Base-by-base conservation (phyloP, 164 flowering plant species). In the Buxus sempervirens region DNA sequence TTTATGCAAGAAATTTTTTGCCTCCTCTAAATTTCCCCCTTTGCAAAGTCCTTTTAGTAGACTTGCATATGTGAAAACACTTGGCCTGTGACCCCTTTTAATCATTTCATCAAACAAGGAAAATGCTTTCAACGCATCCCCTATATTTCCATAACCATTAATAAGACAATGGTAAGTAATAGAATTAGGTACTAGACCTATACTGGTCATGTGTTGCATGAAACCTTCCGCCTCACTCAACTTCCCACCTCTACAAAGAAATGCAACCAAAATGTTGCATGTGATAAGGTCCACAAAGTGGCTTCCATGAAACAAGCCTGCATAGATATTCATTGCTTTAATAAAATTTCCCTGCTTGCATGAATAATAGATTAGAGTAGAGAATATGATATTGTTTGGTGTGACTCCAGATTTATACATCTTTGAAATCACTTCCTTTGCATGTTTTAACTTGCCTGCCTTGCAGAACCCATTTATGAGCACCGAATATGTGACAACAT, bases 1-100 rank as follows among this genome's bases (percentile, higher is more conserved):
- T 41, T 73, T 67, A 56, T 26, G 59, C 54, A 88, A 78, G 72
- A 92, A 82, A 9, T 71, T 66, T 69, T 74, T 75, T 9, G 91
- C 96, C 73, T 66, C 83, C 60, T 56, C 68, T 32, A 83, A 60
- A 70, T 84, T 63, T 26, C 88, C 86, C 19, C 88, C 87, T 57
- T 65, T 82, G 77, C 89, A 86, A 14, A 92, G 75, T 66, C 85
- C 95, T 82, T 90, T 92, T 49, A 92, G 74, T 41, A 92, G 76
- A 75, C 82, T 81, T 15, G 84, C 85, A 78, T 84, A 85, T 0
- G 91, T 85, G 70, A 77, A 80, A 48, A 68, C 60, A 75, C 84
- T 88, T 26, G 96, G 98, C 16, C 58, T 74, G 64, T 73, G 75
- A 51, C 94, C 94, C 6, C 24, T 21, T 58, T 66, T 65, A 58